These are phyloP conservation scores for Coffea humblotiana DNA, from an alignment of 305 asterid genomes.

Conservation along the genomic window DNA sequence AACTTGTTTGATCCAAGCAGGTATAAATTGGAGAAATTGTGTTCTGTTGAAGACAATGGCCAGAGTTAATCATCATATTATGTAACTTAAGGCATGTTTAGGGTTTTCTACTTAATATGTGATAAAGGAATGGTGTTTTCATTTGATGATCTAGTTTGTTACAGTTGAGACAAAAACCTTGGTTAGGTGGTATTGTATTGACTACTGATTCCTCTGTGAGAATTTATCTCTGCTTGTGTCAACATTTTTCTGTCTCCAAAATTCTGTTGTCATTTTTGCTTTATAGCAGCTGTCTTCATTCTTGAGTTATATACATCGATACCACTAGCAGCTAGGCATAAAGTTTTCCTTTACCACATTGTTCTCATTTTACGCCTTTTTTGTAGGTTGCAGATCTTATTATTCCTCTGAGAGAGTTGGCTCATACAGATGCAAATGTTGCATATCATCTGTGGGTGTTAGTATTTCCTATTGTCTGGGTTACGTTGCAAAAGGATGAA, in stretches of 20 bases:
- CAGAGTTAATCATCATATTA: not conserved
- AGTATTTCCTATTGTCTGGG: slow-evolving; percentile 99
- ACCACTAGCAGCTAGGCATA: not conserved
- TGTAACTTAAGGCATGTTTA: not conserved
- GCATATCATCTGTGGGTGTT: slow-evolving; percentile 98
- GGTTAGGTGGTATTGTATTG: not conserved
- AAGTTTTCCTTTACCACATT: not conserved
- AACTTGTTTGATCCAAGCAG: not conserved
- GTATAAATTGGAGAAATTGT: not conserved
- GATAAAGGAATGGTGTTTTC: not conserved
- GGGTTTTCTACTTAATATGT: not conserved
- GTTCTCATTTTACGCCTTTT: slow-evolving; percentile 9
- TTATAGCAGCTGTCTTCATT: not conserved
- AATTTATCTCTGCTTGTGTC: not conserved
- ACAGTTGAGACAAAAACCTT: not conserved
- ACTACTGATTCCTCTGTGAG: not conserved
- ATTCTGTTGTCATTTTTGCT: not conserved
- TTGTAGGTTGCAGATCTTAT: slow-evolving; percentile 90
- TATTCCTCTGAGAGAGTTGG: slow-evolving; percentile 91
- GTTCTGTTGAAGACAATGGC: not conserved
- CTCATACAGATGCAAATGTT: slow-evolving; percentile 93
- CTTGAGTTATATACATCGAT: not conserved
- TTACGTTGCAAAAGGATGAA: slow-evolving; percentile 94
- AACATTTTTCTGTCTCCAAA: not conserved
- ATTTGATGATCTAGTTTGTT: not conserved